Conservation (phyloP, 306 rosid genomes). For the Begonia fuchsioides region DNA sequence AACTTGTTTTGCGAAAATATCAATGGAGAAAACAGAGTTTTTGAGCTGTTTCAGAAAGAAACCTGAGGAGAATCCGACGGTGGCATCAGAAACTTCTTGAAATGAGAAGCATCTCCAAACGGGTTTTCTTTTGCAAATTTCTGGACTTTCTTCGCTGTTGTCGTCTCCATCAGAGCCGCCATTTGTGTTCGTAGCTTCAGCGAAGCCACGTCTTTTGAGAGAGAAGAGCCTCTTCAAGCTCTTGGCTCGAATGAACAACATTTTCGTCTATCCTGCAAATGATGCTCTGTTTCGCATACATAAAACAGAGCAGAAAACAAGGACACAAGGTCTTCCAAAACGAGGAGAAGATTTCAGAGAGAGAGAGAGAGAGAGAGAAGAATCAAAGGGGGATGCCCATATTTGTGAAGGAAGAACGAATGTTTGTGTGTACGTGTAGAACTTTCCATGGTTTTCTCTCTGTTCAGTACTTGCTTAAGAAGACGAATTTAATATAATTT, state of each 20-base stretch:
- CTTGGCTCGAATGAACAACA: conserved; percentile 54
- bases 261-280: conserved; percentile 2
- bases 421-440: no score
- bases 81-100: conserved; percentile 55
- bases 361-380: no score
- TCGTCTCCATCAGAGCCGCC: background rate
- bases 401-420: no score
- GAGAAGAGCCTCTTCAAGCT: conserved; percentile 81
- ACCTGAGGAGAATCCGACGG: conserved; percentile 78
- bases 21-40: background rate
- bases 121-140: conserved; percentile 30
- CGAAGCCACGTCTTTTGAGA: conserved; percentile 39
- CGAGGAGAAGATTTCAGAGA: no score
- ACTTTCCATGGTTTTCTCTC: no score
- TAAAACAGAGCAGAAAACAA: background rate
- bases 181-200: conserved; percentile 15
- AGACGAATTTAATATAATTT: no score
- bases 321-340: background rate
- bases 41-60: background rate
- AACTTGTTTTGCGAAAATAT: no score
- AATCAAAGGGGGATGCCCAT: no score
- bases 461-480: no score
- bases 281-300: background rate
- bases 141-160: background rate
- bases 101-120: conserved; percentile 87